phyloP scores from a whole-genome alignment of 1,284 basidiomycete species.

The Malassezia psittaci region DNA sequence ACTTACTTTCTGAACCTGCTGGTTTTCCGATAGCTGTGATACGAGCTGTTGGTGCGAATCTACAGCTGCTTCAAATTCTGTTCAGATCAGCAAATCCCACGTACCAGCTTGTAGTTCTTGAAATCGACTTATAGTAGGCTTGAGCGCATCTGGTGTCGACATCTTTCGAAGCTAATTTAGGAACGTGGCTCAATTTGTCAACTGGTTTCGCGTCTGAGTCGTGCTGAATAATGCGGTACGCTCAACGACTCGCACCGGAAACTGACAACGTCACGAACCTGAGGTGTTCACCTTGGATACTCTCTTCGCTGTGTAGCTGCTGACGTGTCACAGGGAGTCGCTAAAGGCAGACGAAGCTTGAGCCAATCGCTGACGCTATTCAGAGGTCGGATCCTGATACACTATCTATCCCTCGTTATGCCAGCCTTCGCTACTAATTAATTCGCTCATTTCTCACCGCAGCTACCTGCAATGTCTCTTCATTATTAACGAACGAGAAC shows the following conservation, averaged over 20 bases:
- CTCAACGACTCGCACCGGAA: neutral
- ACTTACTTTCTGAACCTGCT: constrained; percentile 73
- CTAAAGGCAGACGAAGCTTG: too few relatives aligned
- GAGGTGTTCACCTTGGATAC: neutral
- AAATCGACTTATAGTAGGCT: neutral
- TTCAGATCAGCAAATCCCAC: neutral
- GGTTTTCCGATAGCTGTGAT: constrained; percentile 78
- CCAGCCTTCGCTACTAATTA: too few relatives aligned
- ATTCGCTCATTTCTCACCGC: too few relatives aligned
- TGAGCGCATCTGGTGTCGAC: neutral
- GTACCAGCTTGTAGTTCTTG: constrained; percentile 11
- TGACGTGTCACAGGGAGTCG: too few relatives aligned
- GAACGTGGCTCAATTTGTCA: too few relatives aligned
- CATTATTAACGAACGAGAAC: too few relatives aligned
- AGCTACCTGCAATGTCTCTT: too few relatives aligned
- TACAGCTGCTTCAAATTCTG: constrained; percentile 30
- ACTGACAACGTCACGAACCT: neutral
- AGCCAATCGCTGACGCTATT: too few relatives aligned
- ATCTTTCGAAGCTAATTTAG: neutral
- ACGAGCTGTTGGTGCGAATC: constrained; percentile 37
- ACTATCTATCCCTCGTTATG: too few relatives aligned
- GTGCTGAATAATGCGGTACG: neutral
- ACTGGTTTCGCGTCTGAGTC: neutral
- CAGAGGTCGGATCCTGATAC: too few relatives aligned
- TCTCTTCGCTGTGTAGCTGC: neutral